phyloP scores from a whole-genome alignment of 23 red algal genomes.

The Chondrus crispus region DNA sequence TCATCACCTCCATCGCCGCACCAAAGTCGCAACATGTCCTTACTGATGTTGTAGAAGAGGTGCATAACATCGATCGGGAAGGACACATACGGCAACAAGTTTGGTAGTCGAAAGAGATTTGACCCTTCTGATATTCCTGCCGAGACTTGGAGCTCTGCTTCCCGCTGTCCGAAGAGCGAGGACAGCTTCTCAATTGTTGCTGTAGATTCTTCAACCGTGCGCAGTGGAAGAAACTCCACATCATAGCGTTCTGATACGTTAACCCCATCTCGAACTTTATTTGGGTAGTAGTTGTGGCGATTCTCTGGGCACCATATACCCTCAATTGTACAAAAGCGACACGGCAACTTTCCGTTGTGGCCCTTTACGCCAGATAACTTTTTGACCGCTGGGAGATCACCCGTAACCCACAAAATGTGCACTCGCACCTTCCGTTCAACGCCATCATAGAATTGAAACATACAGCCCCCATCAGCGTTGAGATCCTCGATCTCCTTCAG shows the following conservation, averaged over 20 bases:
- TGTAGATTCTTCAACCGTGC: background rate
- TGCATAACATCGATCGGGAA: background rate
- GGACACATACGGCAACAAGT: background rate
- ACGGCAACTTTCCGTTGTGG: background rate
- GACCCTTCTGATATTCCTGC: background rate
- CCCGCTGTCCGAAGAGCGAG: background rate
- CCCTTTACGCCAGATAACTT: constrained; percentile 9
- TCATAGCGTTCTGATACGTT: background rate
- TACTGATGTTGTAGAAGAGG: constrained; percentile 14
- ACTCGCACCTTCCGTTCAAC: background rate
- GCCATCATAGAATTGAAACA: constrained; percentile 1
- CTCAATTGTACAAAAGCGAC: background rate
- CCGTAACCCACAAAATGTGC: background rate
- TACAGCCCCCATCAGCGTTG: background rate
- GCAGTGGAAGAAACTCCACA: background rate
- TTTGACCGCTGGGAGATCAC: background rate
- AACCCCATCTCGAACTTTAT: background rate
- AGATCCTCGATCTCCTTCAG: background rate
- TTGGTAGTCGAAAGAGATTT: background rate
- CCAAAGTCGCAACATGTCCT: background rate
- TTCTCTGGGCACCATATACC: background rate
- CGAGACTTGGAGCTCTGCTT: background rate
- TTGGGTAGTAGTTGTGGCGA: background rate
- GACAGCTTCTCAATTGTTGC: background rate
- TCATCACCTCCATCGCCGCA: no score